Evolutionary conservation across 768 basidiomycete species (phyloP), one percentile per base, ranked within the genome.

Genomic region (Mycena polygramma): DNA sequence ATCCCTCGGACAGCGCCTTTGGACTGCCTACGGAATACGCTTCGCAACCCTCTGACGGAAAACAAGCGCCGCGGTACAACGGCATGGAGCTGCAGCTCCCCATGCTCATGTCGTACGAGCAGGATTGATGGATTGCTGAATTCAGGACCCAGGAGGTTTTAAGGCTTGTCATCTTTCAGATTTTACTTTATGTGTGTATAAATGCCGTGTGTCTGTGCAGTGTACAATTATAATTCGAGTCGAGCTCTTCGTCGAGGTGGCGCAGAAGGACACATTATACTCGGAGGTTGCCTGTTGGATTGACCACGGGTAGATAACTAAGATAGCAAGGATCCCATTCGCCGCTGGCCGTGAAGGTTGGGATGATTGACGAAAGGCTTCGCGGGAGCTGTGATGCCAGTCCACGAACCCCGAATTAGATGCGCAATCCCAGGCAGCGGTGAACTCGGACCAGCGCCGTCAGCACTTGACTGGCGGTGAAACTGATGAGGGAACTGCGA

Each of bases 371-470:
- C 19, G 37, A 1, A 35, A 30, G 30, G 30, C 30, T 30, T 30
- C 30, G 30, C 30, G 30, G 30, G 30, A 30, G n/a, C n/a, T n/a
- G n/a, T n/a, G n/a, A n/a, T n/a, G n/a, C 30, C 30, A 30, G 30
- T 30, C 30, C 30, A 30, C 30, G 30, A 30, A 30, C 30, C 30
- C 30, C 30, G 30, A 30, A 30, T 30, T 30, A 30, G 30, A 30
- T 30, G 30, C 6, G 30, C 30, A 30, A 30, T 30, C 30, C 30
- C 30, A 30, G n/a, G n/a, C 30, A 48, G 59, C 60, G 43, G 74
- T 64, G 63, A 76, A 75, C 63, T 74, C 68, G 68, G 68, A 54
- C 30, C n/a, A 69, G 35, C 7, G 3, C n/a, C 19, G 30, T 20
- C 36, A 30, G 20, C 24, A 52, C 14, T 24, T 49, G 48, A 30